Evolutionary conservation across 176 grass and related monocot genomes (phyloP), one percentile per base, ranked within the genome.

Genomic region (Miscanthus lutarioriparius): DNA sequence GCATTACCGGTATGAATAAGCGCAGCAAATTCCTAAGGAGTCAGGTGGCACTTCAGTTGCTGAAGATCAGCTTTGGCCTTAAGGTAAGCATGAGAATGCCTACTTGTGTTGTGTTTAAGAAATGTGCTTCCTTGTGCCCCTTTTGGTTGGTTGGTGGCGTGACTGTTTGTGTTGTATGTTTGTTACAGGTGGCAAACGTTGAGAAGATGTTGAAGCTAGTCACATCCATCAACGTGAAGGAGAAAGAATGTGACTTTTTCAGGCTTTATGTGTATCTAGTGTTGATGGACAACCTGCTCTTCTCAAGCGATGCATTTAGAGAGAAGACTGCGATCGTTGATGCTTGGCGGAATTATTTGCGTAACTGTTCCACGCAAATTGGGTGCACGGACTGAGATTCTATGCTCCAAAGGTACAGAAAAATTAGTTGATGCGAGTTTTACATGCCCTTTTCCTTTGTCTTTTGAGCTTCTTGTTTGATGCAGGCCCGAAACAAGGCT

Each of bases 401-500:
- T 91, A 98, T 44, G 93, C 96, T 11, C 89, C 93, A 7, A 98
- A 93, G 96, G 96, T 95, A 56, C 14, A 28, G 48, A 3, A 56
- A 0, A 13, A 23, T 59, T 74, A 17, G 48, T 40, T 74, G 23
- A 1, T 23, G 35, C 6, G 27, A 59, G 23, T 80, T 9, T 65
- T 35, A 48, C 26, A 8, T 37, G 13, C 25, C 41, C 0, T 65
- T 56, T 58, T 43, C 27, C 63, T 41, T 75, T 26, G 41, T 40
- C 12, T 12, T 23, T 13, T 23, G 49, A n/a, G 6, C n/a, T 78
- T 82, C 23, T 36, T 76, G 13, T 23, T 85, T 13, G 1, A 53
- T 70, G 58, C 64, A 98, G 96, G 96, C 90, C n/a, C 76, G 96
- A 4, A 92, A 92, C 74, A 98, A 90, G 85, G 96, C 93, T 78